Conservation (phyloP, 2,329 filamentous ascomycete genomes). For the Colletotrichum tabaci region DNA sequence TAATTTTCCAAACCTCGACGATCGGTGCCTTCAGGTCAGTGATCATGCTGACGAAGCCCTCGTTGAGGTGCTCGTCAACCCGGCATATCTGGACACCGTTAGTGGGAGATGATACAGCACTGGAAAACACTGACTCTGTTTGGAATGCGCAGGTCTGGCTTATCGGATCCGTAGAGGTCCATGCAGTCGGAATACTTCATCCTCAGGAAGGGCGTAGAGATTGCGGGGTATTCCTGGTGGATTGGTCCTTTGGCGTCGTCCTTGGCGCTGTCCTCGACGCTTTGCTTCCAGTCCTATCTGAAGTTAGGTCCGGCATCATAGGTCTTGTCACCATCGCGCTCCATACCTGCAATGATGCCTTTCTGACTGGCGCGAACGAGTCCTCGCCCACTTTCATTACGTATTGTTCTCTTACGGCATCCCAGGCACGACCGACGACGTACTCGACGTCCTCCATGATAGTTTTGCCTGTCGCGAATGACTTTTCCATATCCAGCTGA, state of each 20-base stretch:
- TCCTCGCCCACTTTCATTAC: constrained; percentile 50
- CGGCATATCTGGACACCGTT: constrained; percentile 69
- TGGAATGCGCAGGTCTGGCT: constrained; percentile 87
- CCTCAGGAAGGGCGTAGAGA: constrained; percentile 63
- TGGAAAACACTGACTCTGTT: constrained; percentile 66
- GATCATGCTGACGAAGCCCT: constrained; percentile 81
- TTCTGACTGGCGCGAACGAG: constrained; percentile 48
- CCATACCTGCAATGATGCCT: constrained; percentile 33
- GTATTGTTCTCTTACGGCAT: constrained; percentile 59
- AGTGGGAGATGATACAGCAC: constrained; percentile 12
- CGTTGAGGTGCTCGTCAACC: constrained; percentile 74
- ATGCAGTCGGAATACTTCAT: constrained; percentile 86
- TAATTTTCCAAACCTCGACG: constrained; percentile 82
- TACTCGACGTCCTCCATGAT: constrained; percentile 73
- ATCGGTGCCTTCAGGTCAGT: constrained; percentile 76
- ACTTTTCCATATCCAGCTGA: constrained; percentile 93
- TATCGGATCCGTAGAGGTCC: constrained; percentile 86
- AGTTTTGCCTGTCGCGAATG: constrained; percentile 80
- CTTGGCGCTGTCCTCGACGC: constrained; percentile 31
- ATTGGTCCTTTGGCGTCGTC: constrained; percentile 22
- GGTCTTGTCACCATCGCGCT: too few relatives aligned
- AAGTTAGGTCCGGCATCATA: constrained; percentile 2
- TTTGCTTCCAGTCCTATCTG: constrained; percentile 32
- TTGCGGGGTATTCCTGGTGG: constrained; percentile 45
- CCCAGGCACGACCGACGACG: constrained; percentile 71